Evolutionary conservation across 208 protist genomes (phyloP), one percentile per base, ranked within the genome.

Genomic region (Crithidia acanthocephali): DNA sequence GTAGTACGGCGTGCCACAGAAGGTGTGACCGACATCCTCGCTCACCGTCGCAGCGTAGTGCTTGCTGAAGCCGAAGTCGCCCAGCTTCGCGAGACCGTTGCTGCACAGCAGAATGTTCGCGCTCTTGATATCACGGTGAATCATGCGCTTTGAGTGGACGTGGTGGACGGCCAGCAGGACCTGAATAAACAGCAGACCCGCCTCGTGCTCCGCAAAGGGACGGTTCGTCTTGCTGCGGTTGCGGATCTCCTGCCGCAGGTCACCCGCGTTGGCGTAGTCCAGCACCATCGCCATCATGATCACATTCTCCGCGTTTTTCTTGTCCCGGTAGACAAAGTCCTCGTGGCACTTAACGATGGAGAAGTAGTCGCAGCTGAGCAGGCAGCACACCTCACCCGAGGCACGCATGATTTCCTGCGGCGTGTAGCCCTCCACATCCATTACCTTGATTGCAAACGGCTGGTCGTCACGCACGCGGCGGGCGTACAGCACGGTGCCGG

Each of bases 1-100:
- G 80, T 98, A 98, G 76, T 96, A 95, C 42, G 95, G 92, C 33
- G 91, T 95, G 48, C 91, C 94, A 60, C 84, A 89, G 75, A 95
- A 91, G 16, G 90, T 88, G 30, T 74, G 72, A 18, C 72, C 84
- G 23, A 81, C 74, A n/a, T 84, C 77, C 11, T 89, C 80, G 27
- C 76, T 79, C 11, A 87, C 83, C 18, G 81, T 84, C 13, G 58
- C 75, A 0, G 77, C 81, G 50, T 86, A 82, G 74, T 79, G 76
- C 71, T 89, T 88, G 65, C 79, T 89, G 32, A 95, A 91, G 32
- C 90, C 90, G 66, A 97, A 97, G 66, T 97, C 92, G 7, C 85
- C 92, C 10, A 97, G 65, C 68, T 97, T 97, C 28, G 92, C 77
- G 8, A 93, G 64, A 6, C 92, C 92, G 56, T 88, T 88, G 61